Percentiles rank a stretch among this genome's conserved stretches.
These are phyloP conservation scores for Amanita pseudoporphyria DNA, from an alignment of 768 basidiomycete genomes.

Conservation along the genomic window DNA sequence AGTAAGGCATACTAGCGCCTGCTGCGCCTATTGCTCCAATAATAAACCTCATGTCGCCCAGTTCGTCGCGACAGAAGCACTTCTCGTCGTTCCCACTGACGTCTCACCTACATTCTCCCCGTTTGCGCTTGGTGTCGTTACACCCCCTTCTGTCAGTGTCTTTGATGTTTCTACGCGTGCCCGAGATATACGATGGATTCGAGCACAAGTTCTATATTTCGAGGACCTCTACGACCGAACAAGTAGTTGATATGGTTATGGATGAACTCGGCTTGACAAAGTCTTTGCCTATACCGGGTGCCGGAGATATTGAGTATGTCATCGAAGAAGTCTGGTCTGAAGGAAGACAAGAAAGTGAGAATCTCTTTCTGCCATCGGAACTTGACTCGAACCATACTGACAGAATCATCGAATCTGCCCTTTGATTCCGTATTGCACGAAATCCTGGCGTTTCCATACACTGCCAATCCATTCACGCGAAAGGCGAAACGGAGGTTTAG, in stretches of 20 bases:
- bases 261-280: slow-evolving; percentile 66
- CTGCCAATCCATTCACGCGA: slow-evolving; percentile 31
- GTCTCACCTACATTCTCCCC: slow-evolving; percentile 54
- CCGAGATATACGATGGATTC: slow-evolving; percentile 71
- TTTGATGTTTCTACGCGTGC: slow-evolving; percentile 55
- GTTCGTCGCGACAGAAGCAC: slow-evolving; percentile 31
- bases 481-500: slow-evolving; percentile 37
- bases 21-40: slow-evolving; percentile 41
- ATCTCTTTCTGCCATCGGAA: not conserved
- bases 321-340: slow-evolving; percentile 60
- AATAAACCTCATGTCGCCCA: slow-evolving; percentile 29
- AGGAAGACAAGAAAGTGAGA: slow-evolving; percentile 45
- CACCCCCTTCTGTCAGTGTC: slow-evolving; percentile 47
- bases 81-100: slow-evolving; percentile 68
- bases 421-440: slow-evolving; percentile 30
- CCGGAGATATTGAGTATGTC: slow-evolving; percentile 60
- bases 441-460: slow-evolving; percentile 30
- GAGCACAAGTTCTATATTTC: slow-evolving; percentile 58
- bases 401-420: slow-evolving; percentile 38
- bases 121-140: slow-evolving; percentile 62
- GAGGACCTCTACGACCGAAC: slow-evolving; percentile 41
- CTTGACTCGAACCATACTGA: slow-evolving; percentile 10
- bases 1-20: slow-evolving; percentile 39
- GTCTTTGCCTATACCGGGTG: slow-evolving; percentile 55
- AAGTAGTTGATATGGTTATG: slow-evolving; percentile 40